Percentiles rank a stretch among this genome's conserved stretches.
These are phyloP conservation scores for Solioccasus polychromus DNA, from an alignment of 768 basidiomycete genomes.

Conservation along the genomic window DNA sequence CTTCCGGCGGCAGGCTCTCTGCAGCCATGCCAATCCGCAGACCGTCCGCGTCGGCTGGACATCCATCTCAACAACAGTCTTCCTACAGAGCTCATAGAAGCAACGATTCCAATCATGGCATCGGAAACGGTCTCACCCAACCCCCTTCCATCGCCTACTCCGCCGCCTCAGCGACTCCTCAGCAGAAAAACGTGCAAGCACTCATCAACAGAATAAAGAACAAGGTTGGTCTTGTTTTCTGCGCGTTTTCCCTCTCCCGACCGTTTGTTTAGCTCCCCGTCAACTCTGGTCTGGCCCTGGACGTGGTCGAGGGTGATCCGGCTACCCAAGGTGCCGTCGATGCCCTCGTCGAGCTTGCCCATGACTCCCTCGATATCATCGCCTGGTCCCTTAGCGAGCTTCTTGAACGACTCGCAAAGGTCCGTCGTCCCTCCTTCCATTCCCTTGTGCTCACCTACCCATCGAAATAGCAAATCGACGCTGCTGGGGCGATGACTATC, in stretches of 20 bases:
- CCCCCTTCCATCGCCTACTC: constrained; percentile 38
- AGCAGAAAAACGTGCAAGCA: constrained; percentile 79
- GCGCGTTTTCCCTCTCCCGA: neutral
- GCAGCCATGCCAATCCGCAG: constrained; percentile 51
- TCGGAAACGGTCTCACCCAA: constrained; percentile 31
- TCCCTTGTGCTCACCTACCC: constrained; percentile 10
- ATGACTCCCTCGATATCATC: constrained; percentile 77
- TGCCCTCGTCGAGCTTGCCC: constrained; percentile 75
- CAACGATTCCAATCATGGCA: constrained; percentile 56
- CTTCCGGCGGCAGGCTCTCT: constrained; percentile 24
- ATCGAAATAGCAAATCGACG: constrained; percentile 48
- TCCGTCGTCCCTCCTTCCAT: constrained; percentile 30
- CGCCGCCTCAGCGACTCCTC: constrained; percentile 48
- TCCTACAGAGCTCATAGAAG: constrained; percentile 55
- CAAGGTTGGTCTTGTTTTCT: constrained; percentile 51
- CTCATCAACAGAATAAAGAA: constrained; percentile 78
- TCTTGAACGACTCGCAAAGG: constrained; percentile 76
- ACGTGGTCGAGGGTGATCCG: constrained; percentile 70
- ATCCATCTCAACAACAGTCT: constrained; percentile 31
- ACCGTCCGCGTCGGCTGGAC: constrained; percentile 57
- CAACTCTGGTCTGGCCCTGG: constrained; percentile 73
- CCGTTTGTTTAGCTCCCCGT: constrained; percentile 64
- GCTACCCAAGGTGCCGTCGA: constrained; percentile 75
- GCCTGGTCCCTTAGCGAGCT: constrained; percentile 74
- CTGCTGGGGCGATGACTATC: constrained; percentile 50